Conservation (phyloP, 179 eudicot genomes). For the Monotropa hypopitys region DNA sequence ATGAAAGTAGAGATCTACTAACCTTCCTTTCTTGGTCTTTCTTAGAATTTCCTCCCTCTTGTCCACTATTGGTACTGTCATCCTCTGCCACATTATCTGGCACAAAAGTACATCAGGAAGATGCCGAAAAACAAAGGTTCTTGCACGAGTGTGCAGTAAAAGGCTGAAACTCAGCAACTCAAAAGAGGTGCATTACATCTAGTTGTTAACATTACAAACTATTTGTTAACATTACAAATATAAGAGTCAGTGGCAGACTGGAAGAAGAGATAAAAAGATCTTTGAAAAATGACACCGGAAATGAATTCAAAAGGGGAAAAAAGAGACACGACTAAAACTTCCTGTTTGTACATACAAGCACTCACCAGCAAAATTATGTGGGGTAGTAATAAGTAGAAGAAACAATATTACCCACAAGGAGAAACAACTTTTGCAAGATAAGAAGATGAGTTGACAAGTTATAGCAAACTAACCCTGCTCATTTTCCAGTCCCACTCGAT, state of each 20-base stretch:
- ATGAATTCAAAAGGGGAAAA: not conserved
- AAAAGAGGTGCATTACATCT: not conserved
- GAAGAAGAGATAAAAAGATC: slow-evolving; percentile 11
- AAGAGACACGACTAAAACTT: not conserved
- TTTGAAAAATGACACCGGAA: not conserved
- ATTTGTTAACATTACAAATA: too few species aligned
- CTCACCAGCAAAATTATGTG: not conserved
- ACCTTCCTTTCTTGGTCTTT: slow-evolving; percentile 69
- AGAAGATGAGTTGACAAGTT: not conserved
- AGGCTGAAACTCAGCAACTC: slow-evolving; percentile 1
- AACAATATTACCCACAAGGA: not conserved
- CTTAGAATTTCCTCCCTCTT: slow-evolving; percentile 34
- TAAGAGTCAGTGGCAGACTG: not conserved
- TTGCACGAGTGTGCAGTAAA: not conserved
- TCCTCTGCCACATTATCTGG: slow-evolving; percentile 41
- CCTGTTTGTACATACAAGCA: not conserved
- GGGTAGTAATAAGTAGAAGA: not conserved
- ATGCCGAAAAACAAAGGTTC: not conserved
- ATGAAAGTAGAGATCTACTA: not conserved
- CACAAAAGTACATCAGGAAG: slow-evolving; percentile 6
- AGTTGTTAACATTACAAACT: not conserved
- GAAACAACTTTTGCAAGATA: not conserved
- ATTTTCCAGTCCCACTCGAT: slow-evolving; percentile 66
- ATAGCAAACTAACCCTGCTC: slow-evolving; percentile 35
- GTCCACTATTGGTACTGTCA: slow-evolving; percentile 25